phyloP scores from a whole-genome alignment of 1,139 yeast genomes.

The Meyerozyma athensensis region DNA sequence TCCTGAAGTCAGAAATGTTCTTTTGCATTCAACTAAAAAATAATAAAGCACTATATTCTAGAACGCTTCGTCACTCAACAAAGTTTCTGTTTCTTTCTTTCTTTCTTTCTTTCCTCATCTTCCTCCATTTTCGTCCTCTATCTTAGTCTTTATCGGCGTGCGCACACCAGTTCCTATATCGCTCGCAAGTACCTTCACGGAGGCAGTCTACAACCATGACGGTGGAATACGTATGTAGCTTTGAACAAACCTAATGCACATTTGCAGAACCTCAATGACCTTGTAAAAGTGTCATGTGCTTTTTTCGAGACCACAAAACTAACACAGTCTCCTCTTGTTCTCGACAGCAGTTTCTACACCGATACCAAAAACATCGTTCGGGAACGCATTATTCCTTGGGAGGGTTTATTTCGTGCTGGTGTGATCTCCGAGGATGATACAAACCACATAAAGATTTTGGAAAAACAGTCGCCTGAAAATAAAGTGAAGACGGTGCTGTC shows the following conservation, averaged over 20 bases:
- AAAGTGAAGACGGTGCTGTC: conserved; percentile 34
- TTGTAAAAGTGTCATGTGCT: background rate
- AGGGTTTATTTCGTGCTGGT: conserved; percentile 76
- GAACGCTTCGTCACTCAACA: conserved; percentile 25
- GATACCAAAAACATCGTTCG: conserved; percentile 73
- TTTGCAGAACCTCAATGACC: background rate
- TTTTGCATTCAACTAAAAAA: conserved; percentile 8
- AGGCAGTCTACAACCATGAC: conserved; percentile 12
- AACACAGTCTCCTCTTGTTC: conserved; percentile 25
- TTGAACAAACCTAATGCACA: background rate
- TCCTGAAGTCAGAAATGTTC: conserved; percentile 39
- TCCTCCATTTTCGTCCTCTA: background rate
- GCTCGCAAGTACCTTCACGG: conserved; percentile 1
- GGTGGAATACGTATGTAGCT: conserved; percentile 18
- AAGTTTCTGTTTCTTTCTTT: background rate
- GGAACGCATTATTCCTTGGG: conserved; percentile 89
- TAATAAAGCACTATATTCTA: background rate
- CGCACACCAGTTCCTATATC: background rate
- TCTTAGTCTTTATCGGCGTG: background rate
- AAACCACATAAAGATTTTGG: conserved; percentile 58
- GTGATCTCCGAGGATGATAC: conserved; percentile 66
- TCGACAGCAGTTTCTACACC: conserved; percentile 64
- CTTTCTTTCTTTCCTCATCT: background rate
- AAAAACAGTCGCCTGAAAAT: conserved; percentile 44
- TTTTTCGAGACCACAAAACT: conserved; percentile 1